phyloP scores from a whole-genome alignment of 1,284 basidiomycete genomes.

The Naganishia albida region DNA sequence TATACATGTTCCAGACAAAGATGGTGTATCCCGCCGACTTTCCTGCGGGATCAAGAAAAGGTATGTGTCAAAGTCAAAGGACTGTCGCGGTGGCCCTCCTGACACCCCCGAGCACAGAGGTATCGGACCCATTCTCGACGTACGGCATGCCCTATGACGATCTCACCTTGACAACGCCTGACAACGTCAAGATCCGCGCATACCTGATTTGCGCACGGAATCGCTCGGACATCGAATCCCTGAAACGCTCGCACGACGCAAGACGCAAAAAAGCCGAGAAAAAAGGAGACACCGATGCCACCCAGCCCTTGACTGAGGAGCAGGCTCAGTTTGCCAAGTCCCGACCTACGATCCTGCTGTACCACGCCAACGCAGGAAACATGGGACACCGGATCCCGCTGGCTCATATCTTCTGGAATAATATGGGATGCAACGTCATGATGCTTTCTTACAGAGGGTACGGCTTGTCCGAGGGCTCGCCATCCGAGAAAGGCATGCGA shows the following conservation, averaged over 20 bases:
- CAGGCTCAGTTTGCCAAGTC: conserved; percentile 62
- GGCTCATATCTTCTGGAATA: conserved; percentile 78
- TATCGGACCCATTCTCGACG: conserved; percentile 65
- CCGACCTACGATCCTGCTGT: conserved; percentile 82
- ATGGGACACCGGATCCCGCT: conserved; percentile 81
- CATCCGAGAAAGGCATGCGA: conserved; percentile 77
- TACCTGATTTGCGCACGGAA: conserved; percentile 61
- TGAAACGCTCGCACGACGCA: conserved; percentile 35
- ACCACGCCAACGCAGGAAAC: conserved; percentile 78
- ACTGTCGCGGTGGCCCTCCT: not conserved
- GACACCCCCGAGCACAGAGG: conserved; percentile 58
- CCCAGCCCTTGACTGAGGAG: conserved; percentile 29
- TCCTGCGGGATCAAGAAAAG: conserved; percentile 75
- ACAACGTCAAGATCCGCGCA: conserved; percentile 63
- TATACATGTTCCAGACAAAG: conserved; percentile 80
- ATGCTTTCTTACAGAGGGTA: conserved; percentile 60
- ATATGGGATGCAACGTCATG: conserved; percentile 63
- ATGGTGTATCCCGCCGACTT: conserved; percentile 88
- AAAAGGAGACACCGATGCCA: conserved; percentile 40
- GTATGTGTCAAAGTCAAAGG: conserved; percentile 55
- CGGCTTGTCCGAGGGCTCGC: conserved; percentile 75
- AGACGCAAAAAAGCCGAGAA: conserved; percentile 20
- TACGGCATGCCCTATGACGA: conserved; percentile 72
- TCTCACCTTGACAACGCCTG: conserved; percentile 66
- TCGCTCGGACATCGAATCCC: conserved; percentile 31